Evolutionary conservation across 805 yeast genomes (phyloP), one percentile per base, ranked within the genome.

Genomic region (Cyberlindnera meyerae): DNA sequence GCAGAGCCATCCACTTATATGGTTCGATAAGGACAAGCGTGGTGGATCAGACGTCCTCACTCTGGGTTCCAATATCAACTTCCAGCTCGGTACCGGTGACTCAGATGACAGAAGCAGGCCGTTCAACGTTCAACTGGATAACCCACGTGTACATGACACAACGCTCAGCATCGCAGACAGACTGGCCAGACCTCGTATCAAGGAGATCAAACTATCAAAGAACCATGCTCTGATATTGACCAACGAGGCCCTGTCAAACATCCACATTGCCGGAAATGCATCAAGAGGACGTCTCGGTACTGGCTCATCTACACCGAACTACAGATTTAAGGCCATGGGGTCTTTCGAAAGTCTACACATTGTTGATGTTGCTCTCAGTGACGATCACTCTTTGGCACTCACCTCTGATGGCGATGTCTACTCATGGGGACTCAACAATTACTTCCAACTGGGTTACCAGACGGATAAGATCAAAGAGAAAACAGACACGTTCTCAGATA

Each of bases 401-500:
- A 71, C 82, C 0, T 50, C 61, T 0, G 47, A 58, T 12, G 77
- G 77, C 26, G 69, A 70, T n/a, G 62, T 86, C 2, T 82, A 67
- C 43, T 60, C 88, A 0, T 89, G 96, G 95, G 97, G 97, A 0
- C 67, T 76, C 42, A 85, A 85, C 50, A 64, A 68, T 13, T 70
- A 58, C 54, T 72, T 71, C n/a, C 94, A 84, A 53, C 57, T 85
- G 16, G 95, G 95, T 0, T 70, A 68, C 44, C 54, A 58, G 3
- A 62, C 65, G 6, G 59, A 54, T 25, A 43, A 39, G 27, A 30
- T 45, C 20, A 51, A 47, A 18, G 52, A 45, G n/a, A 53, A 51
- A 34, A 43, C 48, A 3, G 51, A 53, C 16, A 51, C 54, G 3
- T 56, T 47, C 31, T 29, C 51, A 0, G 55, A 54, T n/a, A 55